Percentiles rank a stretch among this genome's conserved stretches.
phyloP scores from a whole-genome alignment of 257 asterid species.

The Rubia yunnanensis region DNA sequence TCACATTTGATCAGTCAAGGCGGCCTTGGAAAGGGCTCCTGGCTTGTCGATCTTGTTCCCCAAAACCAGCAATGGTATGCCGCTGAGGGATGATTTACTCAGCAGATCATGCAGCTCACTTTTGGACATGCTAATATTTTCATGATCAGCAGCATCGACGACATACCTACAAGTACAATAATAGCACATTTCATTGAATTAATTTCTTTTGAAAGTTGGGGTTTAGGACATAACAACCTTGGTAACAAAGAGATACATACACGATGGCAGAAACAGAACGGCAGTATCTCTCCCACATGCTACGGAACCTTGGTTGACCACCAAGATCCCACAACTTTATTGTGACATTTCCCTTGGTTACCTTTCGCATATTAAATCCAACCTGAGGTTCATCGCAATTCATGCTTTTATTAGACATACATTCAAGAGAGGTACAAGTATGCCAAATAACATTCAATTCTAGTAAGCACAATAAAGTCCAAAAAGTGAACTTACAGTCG shows the following conservation, averaged over 20 bases:
- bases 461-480: not conserved
- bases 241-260: constrained; percentile 33
- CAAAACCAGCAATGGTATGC: constrained; percentile 83
- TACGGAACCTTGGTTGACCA: constrained; percentile 96
- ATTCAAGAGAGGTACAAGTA: not conserved
- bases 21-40: constrained; percentile 65
- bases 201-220: not conserved
- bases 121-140: constrained; percentile 66
- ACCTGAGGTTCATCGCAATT: constrained; percentile 41
- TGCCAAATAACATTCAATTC: constrained; percentile 2
- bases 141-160: constrained; percentile 96
- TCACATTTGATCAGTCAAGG: constrained; percentile 85
- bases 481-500: constrained; percentile 60
- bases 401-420: constrained; percentile 12
- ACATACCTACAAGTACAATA: constrained; percentile 53
- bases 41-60: constrained; percentile 93
- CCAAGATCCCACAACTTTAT: constrained; percentile 99
- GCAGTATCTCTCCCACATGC: constrained; percentile 98
- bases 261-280: constrained; percentile 99
- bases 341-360: constrained; percentile 93
- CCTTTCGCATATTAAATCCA: constrained; percentile 95
- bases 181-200: not conserved
- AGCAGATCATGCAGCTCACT: constrained; percentile 86
- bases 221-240: not conserved
- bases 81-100: constrained; percentile 77